These are phyloP conservation scores for Geum urbanum DNA, from an alignment of 306 rosid species.

Conservation along the genomic window DNA sequence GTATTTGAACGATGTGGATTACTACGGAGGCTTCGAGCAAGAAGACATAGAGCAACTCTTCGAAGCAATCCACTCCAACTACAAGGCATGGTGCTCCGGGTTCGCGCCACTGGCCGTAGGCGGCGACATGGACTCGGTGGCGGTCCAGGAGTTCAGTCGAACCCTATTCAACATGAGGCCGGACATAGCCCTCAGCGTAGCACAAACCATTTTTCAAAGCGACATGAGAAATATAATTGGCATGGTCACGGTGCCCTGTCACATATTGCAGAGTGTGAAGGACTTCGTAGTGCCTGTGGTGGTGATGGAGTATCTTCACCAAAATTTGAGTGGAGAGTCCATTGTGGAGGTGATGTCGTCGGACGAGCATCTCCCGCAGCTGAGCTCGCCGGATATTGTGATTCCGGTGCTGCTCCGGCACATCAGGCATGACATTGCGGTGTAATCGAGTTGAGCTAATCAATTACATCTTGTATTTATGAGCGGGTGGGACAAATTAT, in stretches of 20 bases:
- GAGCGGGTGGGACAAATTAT: background rate
- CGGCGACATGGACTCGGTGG: slow-evolving; percentile 83
- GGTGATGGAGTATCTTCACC: slow-evolving; percentile 65
- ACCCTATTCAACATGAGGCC: slow-evolving; percentile 91
- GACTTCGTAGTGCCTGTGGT: slow-evolving; percentile 82
- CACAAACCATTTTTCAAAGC: slow-evolving; percentile 58
- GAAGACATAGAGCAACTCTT: slow-evolving; percentile 67
- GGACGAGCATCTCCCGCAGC: slow-evolving; percentile 79
- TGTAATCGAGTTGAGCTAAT: background rate
- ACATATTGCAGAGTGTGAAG: slow-evolving; percentile 62
- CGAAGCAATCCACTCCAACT: slow-evolving; percentile 58
- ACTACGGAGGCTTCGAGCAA: slow-evolving; percentile 80
- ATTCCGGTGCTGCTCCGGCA: slow-evolving; percentile 66
- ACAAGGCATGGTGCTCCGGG: slow-evolving; percentile 83
- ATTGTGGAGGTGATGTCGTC: slow-evolving; percentile 72
- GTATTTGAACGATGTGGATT: slow-evolving; percentile 68
- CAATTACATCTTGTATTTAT: background rate
- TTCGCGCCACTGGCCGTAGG: slow-evolving; percentile 81
- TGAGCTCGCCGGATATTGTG: slow-evolving; percentile 78
- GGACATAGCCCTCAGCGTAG: slow-evolving; percentile 67
- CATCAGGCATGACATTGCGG: slow-evolving; percentile 51
- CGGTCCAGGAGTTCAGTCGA: slow-evolving; percentile 81
- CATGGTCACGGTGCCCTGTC: slow-evolving; percentile 60
- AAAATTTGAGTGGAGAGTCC: slow-evolving; percentile 52
- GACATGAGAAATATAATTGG: slow-evolving; percentile 57